Conservation (phyloP, 2,329 filamentous ascomycete genomes). For the Dactylellina leptospora region DNA sequence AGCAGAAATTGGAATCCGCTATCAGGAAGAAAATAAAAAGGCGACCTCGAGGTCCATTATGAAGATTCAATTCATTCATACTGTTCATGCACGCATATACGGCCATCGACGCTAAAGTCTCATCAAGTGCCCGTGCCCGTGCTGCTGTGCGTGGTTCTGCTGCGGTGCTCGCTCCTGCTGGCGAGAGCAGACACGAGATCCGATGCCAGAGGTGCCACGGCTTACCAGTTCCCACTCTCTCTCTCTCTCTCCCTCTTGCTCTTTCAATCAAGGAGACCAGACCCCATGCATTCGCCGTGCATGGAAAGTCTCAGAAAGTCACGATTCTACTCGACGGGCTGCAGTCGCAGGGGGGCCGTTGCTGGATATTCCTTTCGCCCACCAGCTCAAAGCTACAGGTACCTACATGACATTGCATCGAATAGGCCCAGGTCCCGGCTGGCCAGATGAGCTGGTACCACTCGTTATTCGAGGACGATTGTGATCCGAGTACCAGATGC, state of each 20-base stretch:
- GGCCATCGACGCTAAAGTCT: constrained; percentile 34
- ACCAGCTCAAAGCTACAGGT: constrained; percentile 44
- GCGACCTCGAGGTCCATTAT: not conserved
- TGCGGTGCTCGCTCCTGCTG: constrained; percentile 16
- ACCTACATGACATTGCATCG: constrained; percentile 53
- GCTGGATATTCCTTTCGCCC: constrained; percentile 16
- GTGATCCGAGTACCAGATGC: not conserved
- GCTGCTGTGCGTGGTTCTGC: constrained; percentile 14
- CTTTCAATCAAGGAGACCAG: not conserved
- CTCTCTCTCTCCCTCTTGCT: not conserved
- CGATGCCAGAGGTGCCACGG: constrained; percentile 52
- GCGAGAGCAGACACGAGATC: constrained; percentile 47
- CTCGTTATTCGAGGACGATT: constrained; percentile 5
- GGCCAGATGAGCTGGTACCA: constrained; percentile 52
- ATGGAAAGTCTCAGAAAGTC: constrained; percentile 52
- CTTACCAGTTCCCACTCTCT: constrained; percentile 16
- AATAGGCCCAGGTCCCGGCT: constrained; percentile 5
- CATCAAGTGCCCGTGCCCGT: constrained; percentile 11
- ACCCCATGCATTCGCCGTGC: constrained; percentile 23
- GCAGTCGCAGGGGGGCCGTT: not conserved
- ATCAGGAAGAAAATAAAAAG: constrained; percentile 9
- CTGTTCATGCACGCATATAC: not conserved
- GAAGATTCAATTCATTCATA: constrained; percentile 1
- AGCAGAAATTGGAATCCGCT: constrained; percentile 10
- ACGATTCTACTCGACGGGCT: constrained; percentile 35